phyloP scores from a whole-genome alignment of 1,139 yeast species.

The Geotrichum aggregatum region DNA sequence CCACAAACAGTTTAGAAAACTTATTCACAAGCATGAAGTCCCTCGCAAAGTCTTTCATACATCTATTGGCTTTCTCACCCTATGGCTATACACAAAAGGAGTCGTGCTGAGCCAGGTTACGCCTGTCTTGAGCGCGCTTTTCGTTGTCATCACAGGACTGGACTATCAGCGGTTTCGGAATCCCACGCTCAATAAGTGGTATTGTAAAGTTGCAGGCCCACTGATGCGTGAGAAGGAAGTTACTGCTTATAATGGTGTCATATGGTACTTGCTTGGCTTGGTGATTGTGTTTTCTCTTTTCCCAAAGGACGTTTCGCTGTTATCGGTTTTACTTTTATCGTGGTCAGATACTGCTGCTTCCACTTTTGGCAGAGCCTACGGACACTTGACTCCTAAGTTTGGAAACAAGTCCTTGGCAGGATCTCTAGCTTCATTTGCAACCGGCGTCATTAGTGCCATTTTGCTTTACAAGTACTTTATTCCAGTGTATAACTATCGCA shows the following conservation, averaged over 20 bases:
- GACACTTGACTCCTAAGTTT: conserved; percentile 76
- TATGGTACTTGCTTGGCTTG: conserved; percentile 80
- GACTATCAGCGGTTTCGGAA: conserved; percentile 66
- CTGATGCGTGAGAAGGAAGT: conserved; percentile 81
- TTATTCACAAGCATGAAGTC: conserved; percentile 73
- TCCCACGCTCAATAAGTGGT: conserved; percentile 56
- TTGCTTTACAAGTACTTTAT: conserved; percentile 68
- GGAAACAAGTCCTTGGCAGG: conserved; percentile 84
- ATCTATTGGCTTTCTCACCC: conserved; percentile 76
- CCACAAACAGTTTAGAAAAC: conserved; percentile 46
- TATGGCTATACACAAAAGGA: conserved; percentile 67
- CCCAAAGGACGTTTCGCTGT: conserved; percentile 75
- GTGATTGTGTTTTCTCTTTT: conserved; percentile 62
- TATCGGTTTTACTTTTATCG: conserved; percentile 74
- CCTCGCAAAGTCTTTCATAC: conserved; percentile 86
- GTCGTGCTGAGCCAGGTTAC: conserved; percentile 53
- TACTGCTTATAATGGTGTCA: conserved; percentile 66
- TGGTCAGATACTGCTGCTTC: conserved; percentile 99
- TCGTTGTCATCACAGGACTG: conserved; percentile 53
- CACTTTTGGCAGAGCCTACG: conserved; percentile 80
- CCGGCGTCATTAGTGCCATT: conserved; percentile 66
- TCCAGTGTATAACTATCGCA: conserved; percentile 51
- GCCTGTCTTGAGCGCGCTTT: conserved; percentile 48
- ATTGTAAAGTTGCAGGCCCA: conserved; percentile 67
- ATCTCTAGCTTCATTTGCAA: conserved; percentile 70